A percentile compares a stretch with the other conserved stretches of the same genome.
Conservation (phyloP, 495 filamentous ascomycete species). For the Stereocaulon alpinum region DNA sequence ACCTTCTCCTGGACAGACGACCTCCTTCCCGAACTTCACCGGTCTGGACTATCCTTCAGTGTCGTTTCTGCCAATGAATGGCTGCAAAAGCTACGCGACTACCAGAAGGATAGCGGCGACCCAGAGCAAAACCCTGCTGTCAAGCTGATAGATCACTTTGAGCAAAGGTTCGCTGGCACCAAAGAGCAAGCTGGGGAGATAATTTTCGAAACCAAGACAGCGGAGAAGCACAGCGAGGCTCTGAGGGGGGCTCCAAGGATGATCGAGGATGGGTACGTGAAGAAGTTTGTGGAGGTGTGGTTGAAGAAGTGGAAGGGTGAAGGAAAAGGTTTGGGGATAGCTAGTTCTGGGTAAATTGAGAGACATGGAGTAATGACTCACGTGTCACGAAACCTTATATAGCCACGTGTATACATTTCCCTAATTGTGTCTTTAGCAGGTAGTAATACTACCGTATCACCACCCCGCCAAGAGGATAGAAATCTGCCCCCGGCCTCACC, state of each 20-base stretch:
- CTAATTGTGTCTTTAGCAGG: too few relatives aligned
- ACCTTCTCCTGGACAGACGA: conserved; percentile 42
- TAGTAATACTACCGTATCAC: too few relatives aligned
- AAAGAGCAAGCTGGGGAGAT: neutral
- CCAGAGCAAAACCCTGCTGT: conserved; percentile 48
- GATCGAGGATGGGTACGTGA: conserved; percentile 14
- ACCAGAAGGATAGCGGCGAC: conserved; percentile 24
- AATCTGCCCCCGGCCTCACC: too few relatives aligned
- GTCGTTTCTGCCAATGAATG: conserved; percentile 37
- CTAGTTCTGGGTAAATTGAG: conserved; percentile 1
- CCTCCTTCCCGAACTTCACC: conserved; percentile 36
- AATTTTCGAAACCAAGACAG: conserved; percentile 11
- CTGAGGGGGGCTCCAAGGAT: conserved; percentile 13
- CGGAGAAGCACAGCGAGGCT: conserved; percentile 6
- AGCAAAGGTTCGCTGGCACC: conserved; percentile 1
- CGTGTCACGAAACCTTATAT: neutral
- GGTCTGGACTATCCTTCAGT: conserved; percentile 30
- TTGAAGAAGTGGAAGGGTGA: conserved; percentile 17
- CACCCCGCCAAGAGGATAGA: too few relatives aligned
- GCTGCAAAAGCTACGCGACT: conserved; percentile 33
- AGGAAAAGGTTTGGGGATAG: neutral
- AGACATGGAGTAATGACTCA: neutral
- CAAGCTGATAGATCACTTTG: conserved; percentile 48
- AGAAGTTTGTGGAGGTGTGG: conserved; percentile 18
- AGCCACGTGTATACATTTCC: neutral